Conservation (phyloP, 2,329 filamentous ascomycete genomes). For the Xylariaceae sp. region DNA sequence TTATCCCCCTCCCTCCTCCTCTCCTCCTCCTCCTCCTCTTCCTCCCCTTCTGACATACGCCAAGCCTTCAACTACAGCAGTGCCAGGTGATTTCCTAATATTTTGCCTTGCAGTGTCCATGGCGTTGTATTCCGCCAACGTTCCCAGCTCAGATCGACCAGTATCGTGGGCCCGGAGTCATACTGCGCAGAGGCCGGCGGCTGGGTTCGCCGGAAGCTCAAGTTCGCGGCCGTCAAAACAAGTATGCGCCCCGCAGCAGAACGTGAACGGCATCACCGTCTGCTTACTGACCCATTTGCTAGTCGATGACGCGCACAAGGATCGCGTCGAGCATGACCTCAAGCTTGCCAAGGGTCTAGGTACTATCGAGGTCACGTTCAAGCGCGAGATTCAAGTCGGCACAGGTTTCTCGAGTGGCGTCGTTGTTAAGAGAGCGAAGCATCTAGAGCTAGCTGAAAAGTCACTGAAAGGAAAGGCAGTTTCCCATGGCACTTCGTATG, state of each 20-base stretch:
- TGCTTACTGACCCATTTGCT: neutral
- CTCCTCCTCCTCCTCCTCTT: too few relatives aligned
- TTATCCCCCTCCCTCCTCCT: too few relatives aligned
- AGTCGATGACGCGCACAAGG: constrained; percentile 26
- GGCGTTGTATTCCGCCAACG: neutral
- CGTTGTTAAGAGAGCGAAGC: neutral
- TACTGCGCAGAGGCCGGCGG: neutral
- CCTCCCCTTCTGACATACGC: neutral
- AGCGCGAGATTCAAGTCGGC: constrained; percentile 11
- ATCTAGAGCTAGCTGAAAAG: constrained; percentile 30
- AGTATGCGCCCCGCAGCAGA: constrained; percentile 13
- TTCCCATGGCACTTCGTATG: constrained; percentile 32
- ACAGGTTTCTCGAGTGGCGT: neutral
- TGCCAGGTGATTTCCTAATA: neutral
- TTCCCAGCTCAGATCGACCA: neutral
- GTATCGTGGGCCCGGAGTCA: neutral
- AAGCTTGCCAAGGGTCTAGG: constrained; percentile 24
- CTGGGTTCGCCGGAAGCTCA: constrained; percentile 20
- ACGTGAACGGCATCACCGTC: neutral
- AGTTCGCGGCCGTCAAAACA: constrained; percentile 27
- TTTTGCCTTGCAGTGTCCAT: neutral
- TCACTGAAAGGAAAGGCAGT: constrained; percentile 33
- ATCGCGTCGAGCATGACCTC: constrained; percentile 25
- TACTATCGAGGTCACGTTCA: constrained; percentile 25
- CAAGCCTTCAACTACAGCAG: neutral